These are phyloP conservation scores for Trifolium repens DNA, from an alignment of 306 rosid genomes.

Conservation along the genomic window DNA sequence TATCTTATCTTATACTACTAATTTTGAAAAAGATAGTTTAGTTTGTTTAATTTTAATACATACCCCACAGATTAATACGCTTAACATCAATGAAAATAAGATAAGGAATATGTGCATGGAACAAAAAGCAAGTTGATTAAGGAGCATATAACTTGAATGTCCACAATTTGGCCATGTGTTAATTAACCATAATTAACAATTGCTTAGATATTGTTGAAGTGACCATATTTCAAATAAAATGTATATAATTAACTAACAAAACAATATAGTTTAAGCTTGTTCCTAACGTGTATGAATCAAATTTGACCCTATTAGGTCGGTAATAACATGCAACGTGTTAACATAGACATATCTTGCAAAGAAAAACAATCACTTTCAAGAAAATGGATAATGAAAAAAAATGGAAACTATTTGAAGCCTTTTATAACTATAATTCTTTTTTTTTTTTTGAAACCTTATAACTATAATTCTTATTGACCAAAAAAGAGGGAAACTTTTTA, in stretches of 20 bases:
- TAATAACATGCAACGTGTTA: constrained; percentile 51
- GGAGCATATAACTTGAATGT: constrained; percentile 14
- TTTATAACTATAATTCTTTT: too few species aligned
- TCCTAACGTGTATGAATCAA: constrained; percentile 46
- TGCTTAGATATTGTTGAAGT: constrained; percentile 32
- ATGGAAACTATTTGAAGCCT: too few species aligned
- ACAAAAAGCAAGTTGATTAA: not conserved
- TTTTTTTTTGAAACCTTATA: too few species aligned
- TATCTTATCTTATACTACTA: too few species aligned
- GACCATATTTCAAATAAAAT: not conserved
- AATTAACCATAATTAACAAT: constrained; percentile 14
- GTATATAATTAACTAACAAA: not conserved
- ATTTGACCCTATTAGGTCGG: constrained; percentile 51
- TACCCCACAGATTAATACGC: not conserved
- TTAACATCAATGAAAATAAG: not conserved
- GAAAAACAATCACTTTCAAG: constrained; percentile 40
- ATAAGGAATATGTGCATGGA: constrained; percentile 11
- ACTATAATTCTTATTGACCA: too few species aligned
- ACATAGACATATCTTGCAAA: constrained; percentile 35
- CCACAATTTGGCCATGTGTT: constrained; percentile 31
- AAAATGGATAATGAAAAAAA: not conserved
- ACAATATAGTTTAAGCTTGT: constrained; percentile 16
- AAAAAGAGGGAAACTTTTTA: too few species aligned
- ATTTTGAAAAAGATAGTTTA: too few species aligned
- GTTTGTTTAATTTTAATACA: constrained; percentile 24